phyloP scores from a whole-genome alignment of 768 basidiomycete genomes.

The Suillus subaureus region DNA sequence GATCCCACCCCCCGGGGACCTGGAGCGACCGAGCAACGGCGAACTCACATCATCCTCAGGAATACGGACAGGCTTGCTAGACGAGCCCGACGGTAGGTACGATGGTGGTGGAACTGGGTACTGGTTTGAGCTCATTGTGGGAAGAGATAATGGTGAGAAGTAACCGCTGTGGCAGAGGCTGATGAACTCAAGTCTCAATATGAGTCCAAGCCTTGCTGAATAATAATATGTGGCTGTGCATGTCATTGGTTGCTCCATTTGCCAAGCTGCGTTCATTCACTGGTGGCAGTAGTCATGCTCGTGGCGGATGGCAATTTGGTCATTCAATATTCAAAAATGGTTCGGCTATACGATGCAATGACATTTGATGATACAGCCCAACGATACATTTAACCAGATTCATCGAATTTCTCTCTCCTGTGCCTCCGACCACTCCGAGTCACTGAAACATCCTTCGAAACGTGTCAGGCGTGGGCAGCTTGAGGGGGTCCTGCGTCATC shows the following conservation, averaged over 20 bases:
- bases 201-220: slow-evolving; percentile 22
- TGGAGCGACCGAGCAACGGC: slow-evolving; percentile 58
- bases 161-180: slow-evolving; percentile 4
- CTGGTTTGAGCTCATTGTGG: slow-evolving; percentile 51
- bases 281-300: not conserved
- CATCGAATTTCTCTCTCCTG: not conserved
- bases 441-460: slow-evolving; percentile 3
- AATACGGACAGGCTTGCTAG: slow-evolving; percentile 37
- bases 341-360: not conserved
- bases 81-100: slow-evolving; percentile 48
- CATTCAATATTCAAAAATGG: not conserved
- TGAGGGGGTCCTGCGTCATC: not conserved
- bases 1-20: slow-evolving; percentile 50
- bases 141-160: slow-evolving; percentile 17
- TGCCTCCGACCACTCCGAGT: not conserved
- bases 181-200: slow-evolving; percentile 16
- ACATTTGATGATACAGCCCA: not conserved
- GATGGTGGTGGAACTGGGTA: slow-evolving; percentile 65
- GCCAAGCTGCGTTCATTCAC: slow-evolving; percentile 14
- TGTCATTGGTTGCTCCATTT: not conserved
- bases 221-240: slow-evolving; percentile 33
- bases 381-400: not conserved
- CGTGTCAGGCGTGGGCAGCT: slow-evolving; percentile 3
- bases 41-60: slow-evolving; percentile 44
- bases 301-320: not conserved